These are phyloP conservation scores for Termitomyces sp. DNA, from an alignment of 768 basidiomycete genomes.

Conservation along the genomic window DNA sequence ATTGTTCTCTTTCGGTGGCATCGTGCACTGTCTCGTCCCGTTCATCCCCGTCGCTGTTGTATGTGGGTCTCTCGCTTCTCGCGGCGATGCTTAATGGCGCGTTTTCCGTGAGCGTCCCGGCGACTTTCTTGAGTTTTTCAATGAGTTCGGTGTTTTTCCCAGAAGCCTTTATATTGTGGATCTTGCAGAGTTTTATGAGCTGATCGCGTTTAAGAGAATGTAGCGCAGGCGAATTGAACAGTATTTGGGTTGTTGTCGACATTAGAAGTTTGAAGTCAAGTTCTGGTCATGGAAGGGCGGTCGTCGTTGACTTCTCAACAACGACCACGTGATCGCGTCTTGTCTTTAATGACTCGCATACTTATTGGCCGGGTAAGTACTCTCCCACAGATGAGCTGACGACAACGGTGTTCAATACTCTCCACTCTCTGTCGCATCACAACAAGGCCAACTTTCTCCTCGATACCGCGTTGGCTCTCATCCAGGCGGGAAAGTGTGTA, in stretches of 20 bases:
- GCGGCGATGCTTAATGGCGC: constrained; percentile 50
- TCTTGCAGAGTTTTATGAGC: constrained; percentile 80
- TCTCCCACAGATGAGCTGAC: constrained; percentile 54
- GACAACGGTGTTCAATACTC: constrained; percentile 39
- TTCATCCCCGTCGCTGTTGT: constrained; percentile 25
- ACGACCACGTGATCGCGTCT: constrained; percentile 1
- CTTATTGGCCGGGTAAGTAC: no score
- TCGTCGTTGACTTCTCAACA: not conserved
- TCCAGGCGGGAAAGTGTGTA: constrained; percentile 45
- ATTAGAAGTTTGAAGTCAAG: constrained; percentile 26
- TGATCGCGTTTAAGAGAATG: constrained; percentile 82
- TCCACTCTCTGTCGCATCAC: constrained; percentile 36
- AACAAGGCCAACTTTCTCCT: constrained; percentile 47
- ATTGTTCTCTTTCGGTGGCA: constrained; percentile 9
- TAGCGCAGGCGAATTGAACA: constrained; percentile 81
- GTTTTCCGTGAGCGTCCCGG: constrained; percentile 53
- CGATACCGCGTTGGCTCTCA: constrained; percentile 41
- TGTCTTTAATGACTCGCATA: no score
- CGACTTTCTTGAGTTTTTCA: constrained; percentile 61
- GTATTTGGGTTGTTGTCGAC: constrained; percentile 71
- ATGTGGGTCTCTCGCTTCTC: constrained; percentile 35
- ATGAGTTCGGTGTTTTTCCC: constrained; percentile 79
- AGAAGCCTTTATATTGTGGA: constrained; percentile 70
- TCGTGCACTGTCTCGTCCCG: constrained; percentile 22
- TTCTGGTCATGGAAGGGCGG: constrained; percentile 5